Evolutionary conservation across 2,329 filamentous ascomycete species (phyloP), one percentile per base, ranked within the genome.

Genomic region (Zymoseptoria ardabiliae): DNA sequence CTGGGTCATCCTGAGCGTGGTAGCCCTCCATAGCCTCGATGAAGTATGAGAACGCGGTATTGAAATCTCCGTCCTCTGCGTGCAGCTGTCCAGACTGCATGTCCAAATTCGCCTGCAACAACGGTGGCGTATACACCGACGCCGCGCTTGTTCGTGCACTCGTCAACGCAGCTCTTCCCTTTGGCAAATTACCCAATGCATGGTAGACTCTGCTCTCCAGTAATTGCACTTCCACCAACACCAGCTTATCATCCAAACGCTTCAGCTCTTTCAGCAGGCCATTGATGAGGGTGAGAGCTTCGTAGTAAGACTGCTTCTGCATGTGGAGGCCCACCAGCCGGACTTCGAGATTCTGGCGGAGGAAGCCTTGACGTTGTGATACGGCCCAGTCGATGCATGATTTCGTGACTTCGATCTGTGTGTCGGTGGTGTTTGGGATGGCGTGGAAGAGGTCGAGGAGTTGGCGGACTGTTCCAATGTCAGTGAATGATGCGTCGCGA

Each of bases 11-110:
- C 75, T 96, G 91, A 53, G 88, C 87, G 77, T 94, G 91, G 77
- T 97, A 99, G 61, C 94, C 94, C 74, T 99, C 94, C 64, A 99
- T 85, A 2, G 95, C 94, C 79, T 99, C 94, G 76, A 99, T 97
- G 77, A 99, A 99, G 82, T 99, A 99, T 54, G 92, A 97, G 77
- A 89, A 99, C 54, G 94, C 91, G 23, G 94, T 99, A 80, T 95
- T 97, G 83, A 99, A 99, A 79, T 99, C 95, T 78, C 91, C 90
- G 74, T 99, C 94, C 78, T 99, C 95, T 22, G 94, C 94, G 75
- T 99, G 95, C 60, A 99, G 85, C 88, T 97, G 97, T 67, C 94
- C 95, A 65, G 91, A 96, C 81, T 99, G 94, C 94, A 99, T 97
- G 73, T 99, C 94, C 67, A 99, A 84, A 69, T 94, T 91, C 52